These are phyloP conservation scores for Luvunga scandens DNA, from an alignment of 345 rosid genomes.

Conservation along the genomic window DNA sequence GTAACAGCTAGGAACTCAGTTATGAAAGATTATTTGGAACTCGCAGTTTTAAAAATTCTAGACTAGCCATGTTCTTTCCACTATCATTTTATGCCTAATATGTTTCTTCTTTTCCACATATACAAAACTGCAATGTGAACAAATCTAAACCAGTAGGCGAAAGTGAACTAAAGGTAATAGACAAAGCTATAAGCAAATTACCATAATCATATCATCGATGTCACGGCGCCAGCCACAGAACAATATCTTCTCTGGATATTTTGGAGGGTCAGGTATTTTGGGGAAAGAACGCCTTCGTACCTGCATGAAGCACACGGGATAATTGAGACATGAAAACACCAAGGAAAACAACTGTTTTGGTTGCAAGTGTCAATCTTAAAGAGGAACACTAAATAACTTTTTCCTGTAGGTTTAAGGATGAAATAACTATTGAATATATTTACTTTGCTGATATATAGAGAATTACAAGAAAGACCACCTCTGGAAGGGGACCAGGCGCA, in stretches of 20 bases:
- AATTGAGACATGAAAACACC: constrained; percentile 14
- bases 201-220: constrained; percentile 95
- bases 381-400: not conserved
- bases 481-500: constrained; percentile 77
- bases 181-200: constrained; percentile 22
- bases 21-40: not conserved
- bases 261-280: constrained; percentile 68
- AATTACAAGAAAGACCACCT: constrained; percentile 45
- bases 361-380: not conserved
- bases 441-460: constrained; percentile 3
- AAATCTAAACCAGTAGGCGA: not conserved
- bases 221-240: constrained; percentile 98
- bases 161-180: not conserved
- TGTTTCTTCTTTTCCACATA: not conserved
- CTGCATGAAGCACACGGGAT: constrained; percentile 34
- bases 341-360: not conserved
- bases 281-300: constrained; percentile 52
- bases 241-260: constrained; percentile 84
- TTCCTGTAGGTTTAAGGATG: not conserved
- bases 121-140: not conserved
- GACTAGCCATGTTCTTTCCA: not conserved
- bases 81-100: not conserved
- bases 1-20: constrained; percentile 3
- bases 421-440: not conserved
- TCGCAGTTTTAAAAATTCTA: not conserved